Conservation (phyloP, 495 filamentous ascomycete species). For the Daldinia loculata region DNA sequence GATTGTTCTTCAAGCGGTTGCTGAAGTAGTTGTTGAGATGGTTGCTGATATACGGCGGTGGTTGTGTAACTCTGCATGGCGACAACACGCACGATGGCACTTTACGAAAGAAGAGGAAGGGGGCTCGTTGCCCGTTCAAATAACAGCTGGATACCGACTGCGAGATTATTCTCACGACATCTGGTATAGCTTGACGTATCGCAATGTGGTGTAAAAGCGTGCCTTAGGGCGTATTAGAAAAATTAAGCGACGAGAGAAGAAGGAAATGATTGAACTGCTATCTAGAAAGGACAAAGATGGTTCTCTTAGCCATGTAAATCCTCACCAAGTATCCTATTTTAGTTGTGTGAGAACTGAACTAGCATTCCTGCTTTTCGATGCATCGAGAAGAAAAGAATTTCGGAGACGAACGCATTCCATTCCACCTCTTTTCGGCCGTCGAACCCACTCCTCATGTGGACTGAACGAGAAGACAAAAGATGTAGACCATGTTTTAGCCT, state of each 20-base stretch:
- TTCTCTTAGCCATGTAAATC: background rate
- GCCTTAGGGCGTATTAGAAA: background rate
- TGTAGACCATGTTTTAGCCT: conserved; percentile 8
- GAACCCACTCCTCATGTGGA: background rate
- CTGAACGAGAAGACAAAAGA: conserved; percentile 28
- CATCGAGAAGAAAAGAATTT: conserved; percentile 14
- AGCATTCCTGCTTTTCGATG: conserved; percentile 33
- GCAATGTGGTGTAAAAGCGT: background rate
- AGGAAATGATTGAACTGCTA: conserved; percentile 23
- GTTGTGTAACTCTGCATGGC: conserved; percentile 8
- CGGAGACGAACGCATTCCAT: conserved; percentile 29
- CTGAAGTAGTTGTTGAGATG: background rate
- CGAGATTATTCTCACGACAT: conserved; percentile 15
- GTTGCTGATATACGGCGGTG: background rate
- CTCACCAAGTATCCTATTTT: conserved; percentile 12
- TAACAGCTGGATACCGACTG: background rate
- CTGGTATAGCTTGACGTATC: background rate
- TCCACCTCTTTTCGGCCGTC: conserved; percentile 10
- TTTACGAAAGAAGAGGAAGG: conserved; percentile 2
- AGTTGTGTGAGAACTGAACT: conserved; percentile 5
- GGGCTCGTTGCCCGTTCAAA: background rate
- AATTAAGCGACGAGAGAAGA: conserved; percentile 8
- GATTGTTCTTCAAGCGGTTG: background rate
- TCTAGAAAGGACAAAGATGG: conserved; percentile 32
- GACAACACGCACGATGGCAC: background rate